Conservation (phyloP, 1,284 basidiomycete species). For the Sporisorium reilianum region DNA sequence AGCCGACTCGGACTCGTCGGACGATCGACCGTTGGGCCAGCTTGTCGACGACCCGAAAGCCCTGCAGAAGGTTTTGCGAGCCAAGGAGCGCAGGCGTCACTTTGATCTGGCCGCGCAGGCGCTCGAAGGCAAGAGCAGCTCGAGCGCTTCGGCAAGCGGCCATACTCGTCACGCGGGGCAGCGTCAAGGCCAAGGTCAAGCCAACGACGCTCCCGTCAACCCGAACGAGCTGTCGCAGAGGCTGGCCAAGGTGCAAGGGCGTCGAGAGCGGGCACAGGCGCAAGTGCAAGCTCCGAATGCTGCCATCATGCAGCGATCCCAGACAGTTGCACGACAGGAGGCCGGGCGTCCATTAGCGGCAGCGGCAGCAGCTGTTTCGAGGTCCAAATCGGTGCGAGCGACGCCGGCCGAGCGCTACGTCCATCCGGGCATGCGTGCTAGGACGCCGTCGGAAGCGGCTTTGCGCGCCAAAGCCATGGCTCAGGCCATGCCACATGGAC, state of each 20-base stretch:
- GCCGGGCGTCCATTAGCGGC: no score
- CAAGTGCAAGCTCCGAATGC: slow-evolving; percentile 27
- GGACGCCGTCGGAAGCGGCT: slow-evolving; percentile 47
- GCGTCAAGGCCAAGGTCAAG: slow-evolving; percentile 6
- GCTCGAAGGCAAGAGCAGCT: slow-evolving; percentile 33
- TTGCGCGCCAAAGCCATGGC: slow-evolving; percentile 45
- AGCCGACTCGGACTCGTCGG: slow-evolving; percentile 47
- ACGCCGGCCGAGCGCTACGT: slow-evolving; percentile 26
- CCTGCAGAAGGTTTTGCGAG: slow-evolving; percentile 45
- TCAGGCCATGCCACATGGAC: slow-evolving; percentile 28
- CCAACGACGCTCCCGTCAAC: slow-evolving; percentile 18
- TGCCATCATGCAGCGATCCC: slow-evolving; percentile 32
- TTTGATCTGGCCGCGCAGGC: slow-evolving; percentile 36
- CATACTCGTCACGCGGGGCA: slow-evolving; percentile 17
- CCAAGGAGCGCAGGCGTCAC: slow-evolving; percentile 47
- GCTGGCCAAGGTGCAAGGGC: slow-evolving; percentile 36
- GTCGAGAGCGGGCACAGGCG: slow-evolving; percentile 27
- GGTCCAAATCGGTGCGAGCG: slow-evolving; percentile 43
- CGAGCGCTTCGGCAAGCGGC: slow-evolving; percentile 13
- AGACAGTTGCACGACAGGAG: slow-evolving; percentile 39
- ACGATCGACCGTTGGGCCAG: slow-evolving; percentile 47
- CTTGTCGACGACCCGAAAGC: slow-evolving; percentile 49
- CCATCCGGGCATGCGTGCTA: slow-evolving; percentile 41
- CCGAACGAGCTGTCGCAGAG: slow-evolving; percentile 40
- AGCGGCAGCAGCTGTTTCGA: slow-evolving; percentile 15